Evolutionary conservation across 495 filamentous ascomycete species (phyloP), one percentile per base, ranked within the genome.

Genomic region (Talaromyces proteolyticus): DNA sequence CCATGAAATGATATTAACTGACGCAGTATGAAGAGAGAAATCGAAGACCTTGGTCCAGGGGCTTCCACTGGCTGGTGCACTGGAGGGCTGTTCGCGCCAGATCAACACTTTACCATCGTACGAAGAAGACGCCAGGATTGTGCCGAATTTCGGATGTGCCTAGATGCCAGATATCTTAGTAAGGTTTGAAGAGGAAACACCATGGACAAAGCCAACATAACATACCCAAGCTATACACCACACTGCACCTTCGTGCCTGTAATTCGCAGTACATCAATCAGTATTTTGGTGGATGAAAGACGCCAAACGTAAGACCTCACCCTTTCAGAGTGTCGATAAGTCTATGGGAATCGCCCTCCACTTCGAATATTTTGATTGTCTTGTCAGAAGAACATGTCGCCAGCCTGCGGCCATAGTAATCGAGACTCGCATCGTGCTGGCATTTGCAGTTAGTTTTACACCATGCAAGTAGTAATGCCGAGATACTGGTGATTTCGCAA

Each of bases 321-420:
- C 92, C 92, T 70, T 93, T 95, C 56, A 97, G 74, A 26, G 93
- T 98, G 73, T 96, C 93, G 20, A 86, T 84, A 46, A 97, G 72
- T 43, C 88, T 79, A 68, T 99, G 93, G 56, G 86, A 80, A 61
- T 96, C 90, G 54, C 91, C 90, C 67, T 97, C 93, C 44, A 97
- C 86, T 73, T 97, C 93, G 60, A 96, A 99, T 65, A 99, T 96
- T 73, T 96, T 97, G 74, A 99, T 94, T 43, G 92, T 97, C 65
- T 90, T 89, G 69, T 99, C 93, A 49, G 91, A 96, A 18, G 91
- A 96, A 68, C 93, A 97, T 57, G 93, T 99, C 53, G 93, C 93
- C 60, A 99, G 83, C 57, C 92, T 85, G 53, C 93, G 86, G 58
- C 93, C 93, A 69, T 97, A 99, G 72, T 97, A 97, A 67, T 99